Evolutionary conservation across 805 yeast species (phyloP).

Genomic region (Nakazawaea molendinolei): DNA sequence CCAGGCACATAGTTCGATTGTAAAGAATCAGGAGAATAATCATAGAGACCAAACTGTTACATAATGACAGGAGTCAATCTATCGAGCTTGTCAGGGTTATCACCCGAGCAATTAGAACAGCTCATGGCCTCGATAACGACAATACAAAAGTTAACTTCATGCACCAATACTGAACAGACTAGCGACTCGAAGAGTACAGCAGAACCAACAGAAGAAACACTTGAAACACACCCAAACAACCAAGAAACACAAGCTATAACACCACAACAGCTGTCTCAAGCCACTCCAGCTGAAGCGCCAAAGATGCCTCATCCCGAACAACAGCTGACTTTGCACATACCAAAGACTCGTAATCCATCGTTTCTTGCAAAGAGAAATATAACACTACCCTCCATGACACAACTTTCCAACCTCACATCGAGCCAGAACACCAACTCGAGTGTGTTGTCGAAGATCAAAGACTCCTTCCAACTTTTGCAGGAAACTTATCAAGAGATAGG

Average conservation of each 20-base stretch:
- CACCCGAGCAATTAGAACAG: conserved; percentile 8
- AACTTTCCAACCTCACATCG: background rate
- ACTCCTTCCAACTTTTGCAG: conserved; percentile 5
- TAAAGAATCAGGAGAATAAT: no score
- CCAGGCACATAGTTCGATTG: no score
- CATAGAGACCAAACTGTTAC: background rate
- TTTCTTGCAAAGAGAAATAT: conserved; percentile 8
- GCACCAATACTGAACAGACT: background rate
- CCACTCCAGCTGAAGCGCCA: no score
- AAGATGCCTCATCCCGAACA: no score
- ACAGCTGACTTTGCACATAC: no score
- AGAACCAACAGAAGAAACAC: background rate
- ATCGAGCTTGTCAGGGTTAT: background rate
- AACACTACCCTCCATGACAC: conserved; percentile 1
- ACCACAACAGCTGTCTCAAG: no score
- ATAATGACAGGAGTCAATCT: no score
- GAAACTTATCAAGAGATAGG: conserved; percentile 12
- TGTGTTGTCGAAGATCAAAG: conserved; percentile 6
- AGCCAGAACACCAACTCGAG: background rate
- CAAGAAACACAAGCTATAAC: no score
- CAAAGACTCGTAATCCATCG: conserved; percentile 4
- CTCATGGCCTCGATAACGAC: conserved; percentile 6
- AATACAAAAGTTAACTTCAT: conserved; percentile 6
- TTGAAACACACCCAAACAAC: no score
- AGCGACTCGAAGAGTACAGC: background rate